Evolutionary conservation across 2,329 filamentous ascomycete genomes (phyloP).

Genomic region (Beauveria sp.): DNA sequence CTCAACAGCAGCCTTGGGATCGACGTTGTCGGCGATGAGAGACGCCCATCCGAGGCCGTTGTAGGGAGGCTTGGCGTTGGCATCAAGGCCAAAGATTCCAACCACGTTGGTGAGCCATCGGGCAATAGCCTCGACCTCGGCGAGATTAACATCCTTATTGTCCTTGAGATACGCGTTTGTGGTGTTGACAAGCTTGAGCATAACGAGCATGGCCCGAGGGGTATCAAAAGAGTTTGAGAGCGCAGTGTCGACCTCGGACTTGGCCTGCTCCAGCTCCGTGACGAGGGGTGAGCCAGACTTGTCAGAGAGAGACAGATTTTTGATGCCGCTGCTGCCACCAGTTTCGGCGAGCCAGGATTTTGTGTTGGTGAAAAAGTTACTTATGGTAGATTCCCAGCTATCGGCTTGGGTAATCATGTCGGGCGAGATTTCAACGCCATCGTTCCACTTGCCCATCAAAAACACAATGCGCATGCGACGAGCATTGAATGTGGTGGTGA

Average conservation of each 20-base stretch:
- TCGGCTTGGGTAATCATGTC: slow-evolving; percentile 69
- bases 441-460: slow-evolving; percentile 80
- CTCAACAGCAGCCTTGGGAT: slow-evolving; percentile 37
- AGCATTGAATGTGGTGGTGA: slow-evolving; percentile 63
- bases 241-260: slow-evolving; percentile 48
- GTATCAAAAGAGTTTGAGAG: slow-evolving; percentile 87
- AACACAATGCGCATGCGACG: slow-evolving; percentile 79
- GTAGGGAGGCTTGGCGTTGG: slow-evolving; percentile 47
- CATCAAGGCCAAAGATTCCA: slow-evolving; percentile 75
- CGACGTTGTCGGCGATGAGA: slow-evolving; percentile 29
- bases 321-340: slow-evolving; percentile 25
- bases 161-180: slow-evolving; percentile 57
- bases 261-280: slow-evolving; percentile 43
- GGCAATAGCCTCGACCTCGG: slow-evolving; percentile 50
- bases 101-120: slow-evolving; percentile 78
- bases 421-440: slow-evolving; percentile 83
- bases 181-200: slow-evolving; percentile 69
- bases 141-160: slow-evolving; percentile 38
- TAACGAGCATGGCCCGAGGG: slow-evolving; percentile 66
- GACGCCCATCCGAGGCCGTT: slow-evolving; percentile 50
- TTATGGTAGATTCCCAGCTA: slow-evolving; percentile 73
- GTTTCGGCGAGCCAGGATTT: slow-evolving; percentile 47
- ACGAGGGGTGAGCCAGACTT: slow-evolving; percentile 25
- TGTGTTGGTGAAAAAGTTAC: slow-evolving; percentile 54
- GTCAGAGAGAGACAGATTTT: slow-evolving; percentile 30